Conservation (phyloP, 1,139 yeast genomes). For the Geotrichum bryndzae region DNA sequence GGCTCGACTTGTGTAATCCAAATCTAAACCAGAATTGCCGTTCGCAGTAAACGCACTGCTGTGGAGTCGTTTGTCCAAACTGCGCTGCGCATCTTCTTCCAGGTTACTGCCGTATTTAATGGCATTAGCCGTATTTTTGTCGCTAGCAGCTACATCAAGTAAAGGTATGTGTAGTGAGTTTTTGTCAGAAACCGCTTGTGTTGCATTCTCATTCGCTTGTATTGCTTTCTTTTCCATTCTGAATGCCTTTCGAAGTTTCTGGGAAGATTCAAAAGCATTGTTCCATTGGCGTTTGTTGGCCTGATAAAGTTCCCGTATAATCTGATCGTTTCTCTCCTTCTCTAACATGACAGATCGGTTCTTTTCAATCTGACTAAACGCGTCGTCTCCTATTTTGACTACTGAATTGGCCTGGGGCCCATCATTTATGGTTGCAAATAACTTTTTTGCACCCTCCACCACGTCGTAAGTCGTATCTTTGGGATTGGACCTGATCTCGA, state of each 20-base stretch:
- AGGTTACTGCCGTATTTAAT: not conserved
- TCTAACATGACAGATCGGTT: conserved; percentile 13
- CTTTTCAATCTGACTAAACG: conserved; percentile 23
- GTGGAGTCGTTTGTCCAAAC: not conserved
- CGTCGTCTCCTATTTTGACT: conserved; percentile 14
- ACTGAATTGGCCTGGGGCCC: not conserved
- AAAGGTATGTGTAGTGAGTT: conserved; percentile 20
- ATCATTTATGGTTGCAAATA: not conserved
- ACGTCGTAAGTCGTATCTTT: conserved; percentile 30
- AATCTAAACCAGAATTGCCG: not conserved
- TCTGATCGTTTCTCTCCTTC: conserved; percentile 6
- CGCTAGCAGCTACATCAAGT: conserved; percentile 15
- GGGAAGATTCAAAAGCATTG: conserved; percentile 23
- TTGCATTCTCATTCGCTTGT: conserved; percentile 17
- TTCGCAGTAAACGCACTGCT: not conserved
- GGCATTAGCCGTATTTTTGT: conserved; percentile 9
- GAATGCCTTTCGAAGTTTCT: conserved; percentile 22
- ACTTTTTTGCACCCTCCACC: conserved; percentile 26
- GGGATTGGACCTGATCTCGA: conserved; percentile 35
- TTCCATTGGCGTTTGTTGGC: conserved; percentile 23
- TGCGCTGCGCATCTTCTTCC: not conserved
- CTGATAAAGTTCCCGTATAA: conserved; percentile 18
- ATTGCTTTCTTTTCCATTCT: conserved; percentile 19
- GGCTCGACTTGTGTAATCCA: not conserved
- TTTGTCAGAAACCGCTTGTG: conserved; percentile 18